Percentiles rank a stretch among this genome's conserved stretches.
phyloP scores from a whole-genome alignment of 169 alveolate species.

The Babesia ovis region DNA sequence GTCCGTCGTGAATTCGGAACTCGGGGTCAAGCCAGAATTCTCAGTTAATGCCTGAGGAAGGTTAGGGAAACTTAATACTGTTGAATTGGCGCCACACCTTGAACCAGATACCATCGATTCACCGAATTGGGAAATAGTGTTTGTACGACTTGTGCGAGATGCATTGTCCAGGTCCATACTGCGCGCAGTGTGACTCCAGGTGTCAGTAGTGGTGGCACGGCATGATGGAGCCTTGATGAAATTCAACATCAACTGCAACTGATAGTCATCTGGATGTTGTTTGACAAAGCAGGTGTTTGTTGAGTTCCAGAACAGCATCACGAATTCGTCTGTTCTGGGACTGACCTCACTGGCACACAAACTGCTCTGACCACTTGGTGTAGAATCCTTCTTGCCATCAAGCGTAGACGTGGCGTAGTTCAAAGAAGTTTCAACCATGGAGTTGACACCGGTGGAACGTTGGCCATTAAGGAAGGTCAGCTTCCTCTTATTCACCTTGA shows the following conservation, averaged over 20 bases:
- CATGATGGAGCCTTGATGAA: constrained; percentile 32
- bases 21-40: constrained; percentile 4
- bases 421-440: constrained; percentile 21
- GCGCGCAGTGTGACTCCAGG: neutral
- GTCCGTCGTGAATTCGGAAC: neutral
- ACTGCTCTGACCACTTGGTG: neutral
- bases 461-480: constrained; percentile 14
- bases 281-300: constrained; percentile 48
- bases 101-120: neutral
- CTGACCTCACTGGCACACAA: neutral
- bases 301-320: constrained; percentile 59
- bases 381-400: constrained; percentile 16
- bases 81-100: neutral
- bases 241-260: constrained; percentile 44
- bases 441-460: neutral
- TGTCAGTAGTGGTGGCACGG: neutral
- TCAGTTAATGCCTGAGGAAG: neutral
- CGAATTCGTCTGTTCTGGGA: constrained; percentile 32
- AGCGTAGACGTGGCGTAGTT: constrained; percentile 26
- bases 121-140: neutral
- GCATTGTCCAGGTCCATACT: neutral
- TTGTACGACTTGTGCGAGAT: neutral
- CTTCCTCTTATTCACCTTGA: constrained; percentile 29
- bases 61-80: neutral
- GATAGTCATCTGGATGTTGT: constrained; percentile 48